Conservation (phyloP, 768 basidiomycete species). For the Termitomyces sp. region DNA sequence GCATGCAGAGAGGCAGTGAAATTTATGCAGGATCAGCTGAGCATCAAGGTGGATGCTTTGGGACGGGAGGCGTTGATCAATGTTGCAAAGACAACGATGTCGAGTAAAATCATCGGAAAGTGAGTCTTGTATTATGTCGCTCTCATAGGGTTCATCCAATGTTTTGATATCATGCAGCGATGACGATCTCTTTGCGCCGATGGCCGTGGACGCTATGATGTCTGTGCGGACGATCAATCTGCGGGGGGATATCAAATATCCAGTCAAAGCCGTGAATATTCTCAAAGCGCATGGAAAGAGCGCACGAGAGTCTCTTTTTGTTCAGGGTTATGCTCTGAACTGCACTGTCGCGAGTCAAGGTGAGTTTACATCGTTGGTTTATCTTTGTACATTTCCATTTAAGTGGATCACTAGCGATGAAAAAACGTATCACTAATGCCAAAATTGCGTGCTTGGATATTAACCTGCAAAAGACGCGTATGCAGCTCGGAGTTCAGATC, state of each 20-base stretch:
- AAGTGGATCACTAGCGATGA: slow-evolving; percentile 70
- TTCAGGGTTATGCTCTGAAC: slow-evolving; percentile 96
- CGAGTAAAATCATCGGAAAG: slow-evolving; percentile 97
- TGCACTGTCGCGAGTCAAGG: slow-evolving; percentile 99
- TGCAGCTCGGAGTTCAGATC: slow-evolving; percentile 98
- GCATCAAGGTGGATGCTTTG: slow-evolving; percentile 89
- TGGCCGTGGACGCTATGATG: slow-evolving; percentile 98
- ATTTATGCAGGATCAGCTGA: slow-evolving; percentile 96
- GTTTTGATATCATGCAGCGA: slow-evolving; percentile 50
- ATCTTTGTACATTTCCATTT: background rate
- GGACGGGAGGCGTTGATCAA: slow-evolving; percentile 91
- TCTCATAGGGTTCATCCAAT: background rate
- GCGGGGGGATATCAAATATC: slow-evolving; percentile 96
- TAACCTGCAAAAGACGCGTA: slow-evolving; percentile 91
- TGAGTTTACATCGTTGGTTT: slow-evolving; percentile 25
- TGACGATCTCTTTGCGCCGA: slow-evolving; percentile 95
- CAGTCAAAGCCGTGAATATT: slow-evolving; percentile 98
- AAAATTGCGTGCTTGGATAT: slow-evolving; percentile 99
- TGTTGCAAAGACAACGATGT: slow-evolving; percentile 97
- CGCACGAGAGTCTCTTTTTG: slow-evolving; percentile 89
- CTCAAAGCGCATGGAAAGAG: slow-evolving; percentile 97
- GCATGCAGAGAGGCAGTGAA: slow-evolving; percentile 97
- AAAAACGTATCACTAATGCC: slow-evolving; percentile 85
- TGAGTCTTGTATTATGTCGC: slow-evolving; percentile 35
- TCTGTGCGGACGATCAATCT: slow-evolving; percentile 92